Evolutionary conservation across 257 asterid genomes (phyloP), one percentile per base, ranked within the genome.

Genomic region (Jasminum sambac): DNA sequence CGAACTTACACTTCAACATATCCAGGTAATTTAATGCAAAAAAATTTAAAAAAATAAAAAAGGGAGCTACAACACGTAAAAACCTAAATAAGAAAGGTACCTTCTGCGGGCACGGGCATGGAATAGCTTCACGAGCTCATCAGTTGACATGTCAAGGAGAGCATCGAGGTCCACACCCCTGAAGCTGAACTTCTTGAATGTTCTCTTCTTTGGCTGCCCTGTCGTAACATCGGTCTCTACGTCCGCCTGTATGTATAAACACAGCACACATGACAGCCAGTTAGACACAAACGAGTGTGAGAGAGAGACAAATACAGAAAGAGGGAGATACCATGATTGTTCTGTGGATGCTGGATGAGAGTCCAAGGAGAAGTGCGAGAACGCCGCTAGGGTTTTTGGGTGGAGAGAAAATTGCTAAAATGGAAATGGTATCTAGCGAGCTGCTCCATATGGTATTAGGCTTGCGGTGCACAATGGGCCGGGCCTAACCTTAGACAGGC

Each of bases 131-230:
- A 89, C 96, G 52, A 89, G 96, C n/a, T 89, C 95, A 34, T 92
- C 98, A 0, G 90, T 88, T 40, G 92, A 80, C 94, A 92, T 86
- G 43, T 92, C 98, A 62, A 92, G 95, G 36, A 92, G 92, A 2
- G 96, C 83, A 77, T 90, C 96, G 74, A 92, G 98, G 75, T 92
- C 98, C 0, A 92, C 96, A 4, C 98, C 96, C 62, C 92, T 81
- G 90, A 82, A 92, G 75, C 89, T 86, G 69, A 92, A 92, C 96
- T 92, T 90, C 90, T 90, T 88, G 72, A 90, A 90, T 71, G 90
- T 83, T 44, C 96, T 90, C 90, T 88, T 90, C 88, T 82, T 90
- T 6, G 89, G 87, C 83, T 80, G 88, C 8, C 89, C 95, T 0
- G 86, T 63, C 64, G 90, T 70, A 17, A 88, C 84, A 63, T 85